A percentile compares a stretch with the other conserved stretches of the same genome.
Evolutionary conservation across 257 asterid genomes (phyloP).

Genomic region (Euphrasia confusa): DNA sequence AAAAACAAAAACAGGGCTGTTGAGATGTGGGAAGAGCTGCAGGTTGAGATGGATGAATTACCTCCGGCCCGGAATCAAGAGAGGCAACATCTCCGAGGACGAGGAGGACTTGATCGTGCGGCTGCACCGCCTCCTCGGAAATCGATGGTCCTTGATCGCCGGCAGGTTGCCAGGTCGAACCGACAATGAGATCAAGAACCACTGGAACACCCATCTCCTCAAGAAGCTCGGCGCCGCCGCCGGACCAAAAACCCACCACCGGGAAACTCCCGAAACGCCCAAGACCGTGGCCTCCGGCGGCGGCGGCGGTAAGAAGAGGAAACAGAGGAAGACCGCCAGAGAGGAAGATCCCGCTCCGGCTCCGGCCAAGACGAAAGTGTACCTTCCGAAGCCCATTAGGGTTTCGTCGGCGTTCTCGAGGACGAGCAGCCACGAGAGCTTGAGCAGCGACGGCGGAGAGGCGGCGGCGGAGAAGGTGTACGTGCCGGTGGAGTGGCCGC

Average conservation of each 20-base stretch:
- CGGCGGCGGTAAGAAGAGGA: conserved; percentile 2
- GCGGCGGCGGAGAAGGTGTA: conserved; percentile 19
- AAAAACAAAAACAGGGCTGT: conserved; percentile 35
- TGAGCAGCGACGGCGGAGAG: conserved; percentile 23
- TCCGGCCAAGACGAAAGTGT: conserved; percentile 22
- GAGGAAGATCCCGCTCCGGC: too few species aligned
- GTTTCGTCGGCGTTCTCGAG: conserved; percentile 28
- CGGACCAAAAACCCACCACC: conserved; percentile 18
- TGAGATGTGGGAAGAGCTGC: conserved; percentile 66
- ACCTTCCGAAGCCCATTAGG: conserved; percentile 39
- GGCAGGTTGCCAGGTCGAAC: conserved; percentile 58
- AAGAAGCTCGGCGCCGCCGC: conserved; percentile 34
- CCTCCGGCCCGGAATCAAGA: conserved; percentile 52
- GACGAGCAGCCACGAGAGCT: conserved; percentile 31
- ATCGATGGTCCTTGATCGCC: conserved; percentile 60
- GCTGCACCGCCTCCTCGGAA: conserved; percentile 48
- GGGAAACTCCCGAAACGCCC: conserved; percentile 10
- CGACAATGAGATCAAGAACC: conserved; percentile 55
- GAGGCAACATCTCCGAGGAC: conserved; percentile 46
- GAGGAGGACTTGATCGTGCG: conserved; percentile 54
- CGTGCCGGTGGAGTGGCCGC: conserved; percentile 22
- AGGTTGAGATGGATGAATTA: conserved; percentile 60
- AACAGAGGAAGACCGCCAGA: neutral
- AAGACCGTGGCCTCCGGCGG: neutral
- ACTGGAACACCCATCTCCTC: conserved; percentile 51